Evolutionary conservation across 1,284 basidiomycete species (phyloP).

Genomic region (Cutaneotrichosporon daszewskae): DNA sequence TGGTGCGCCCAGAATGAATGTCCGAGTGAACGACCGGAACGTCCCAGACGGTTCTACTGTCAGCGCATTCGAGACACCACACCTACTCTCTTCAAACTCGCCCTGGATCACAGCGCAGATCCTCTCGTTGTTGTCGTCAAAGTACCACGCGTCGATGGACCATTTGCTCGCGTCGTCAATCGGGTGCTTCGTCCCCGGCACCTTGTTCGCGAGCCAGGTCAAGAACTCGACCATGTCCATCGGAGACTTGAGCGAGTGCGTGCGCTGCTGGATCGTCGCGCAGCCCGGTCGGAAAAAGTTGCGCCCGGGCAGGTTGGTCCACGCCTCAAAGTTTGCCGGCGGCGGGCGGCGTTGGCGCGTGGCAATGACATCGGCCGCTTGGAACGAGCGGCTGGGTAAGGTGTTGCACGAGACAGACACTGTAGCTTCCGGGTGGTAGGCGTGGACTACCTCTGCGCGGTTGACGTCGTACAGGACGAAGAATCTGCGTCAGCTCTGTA

Average conservation of each 20-base stretch:
- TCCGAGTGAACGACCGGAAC: constrained; percentile 85
- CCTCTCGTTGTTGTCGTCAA: constrained; percentile 52
- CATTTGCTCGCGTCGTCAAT: constrained; percentile 69
- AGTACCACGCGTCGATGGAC: constrained; percentile 79
- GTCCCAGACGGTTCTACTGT: constrained; percentile 22
- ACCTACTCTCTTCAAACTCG: constrained; percentile 70
- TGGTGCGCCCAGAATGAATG: constrained; percentile 78
- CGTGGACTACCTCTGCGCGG: constrained; percentile 62
- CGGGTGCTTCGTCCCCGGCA: constrained; percentile 77
- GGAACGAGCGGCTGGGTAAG: constrained; percentile 59
- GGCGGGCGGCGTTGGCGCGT: constrained; percentile 58
- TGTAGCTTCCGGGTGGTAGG: constrained; percentile 75
- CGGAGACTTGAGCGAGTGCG: constrained; percentile 68
- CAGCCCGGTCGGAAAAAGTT: constrained; percentile 69
- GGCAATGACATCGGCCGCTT: constrained; percentile 16
- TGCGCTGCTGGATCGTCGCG: constrained; percentile 58
- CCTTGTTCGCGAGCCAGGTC: constrained; percentile 50
- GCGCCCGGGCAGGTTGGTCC: constrained; percentile 63
- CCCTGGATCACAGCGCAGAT: constrained; percentile 84
- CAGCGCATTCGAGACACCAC: constrained; percentile 24
- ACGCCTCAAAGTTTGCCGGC: constrained; percentile 64
- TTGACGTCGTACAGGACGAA: constrained; percentile 78
- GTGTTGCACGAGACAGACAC: constrained; percentile 86
- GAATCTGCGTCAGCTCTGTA: constrained; percentile 51
- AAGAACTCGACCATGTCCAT: constrained; percentile 52